These are phyloP conservation scores for Colletotrichum theobromicola DNA, from an alignment of 2,329 filamentous ascomycete species.

Conservation along the genomic window DNA sequence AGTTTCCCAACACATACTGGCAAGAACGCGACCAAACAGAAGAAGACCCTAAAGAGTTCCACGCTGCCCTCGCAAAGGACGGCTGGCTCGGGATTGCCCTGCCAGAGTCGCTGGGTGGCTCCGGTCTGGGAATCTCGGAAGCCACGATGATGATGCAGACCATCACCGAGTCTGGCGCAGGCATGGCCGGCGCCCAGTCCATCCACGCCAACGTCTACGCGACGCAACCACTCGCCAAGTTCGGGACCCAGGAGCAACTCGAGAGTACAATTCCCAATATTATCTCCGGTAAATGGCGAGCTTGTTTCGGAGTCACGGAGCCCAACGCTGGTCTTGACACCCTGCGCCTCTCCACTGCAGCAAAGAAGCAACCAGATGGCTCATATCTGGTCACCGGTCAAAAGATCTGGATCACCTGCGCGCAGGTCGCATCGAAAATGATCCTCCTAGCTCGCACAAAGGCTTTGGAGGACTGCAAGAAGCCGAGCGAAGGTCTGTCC, in stretches of 20 bases:
- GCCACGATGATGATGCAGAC: conserved; percentile 90
- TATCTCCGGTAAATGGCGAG: conserved; percentile 72
- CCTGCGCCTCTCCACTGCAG: conserved; percentile 70
- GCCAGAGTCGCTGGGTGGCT: conserved; percentile 75
- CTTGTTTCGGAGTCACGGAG: conserved; percentile 87
- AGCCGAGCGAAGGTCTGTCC: conserved; percentile 76
- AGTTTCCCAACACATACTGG: conserved; percentile 80
- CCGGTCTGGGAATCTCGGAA: conserved; percentile 79
- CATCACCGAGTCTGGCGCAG: conserved; percentile 78
- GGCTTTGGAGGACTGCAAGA: conserved; percentile 68
- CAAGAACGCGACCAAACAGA: conserved; percentile 73
- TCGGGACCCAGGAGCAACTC: conserved; percentile 70
- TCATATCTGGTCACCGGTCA: conserved; percentile 75
- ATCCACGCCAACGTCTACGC: conserved; percentile 75
- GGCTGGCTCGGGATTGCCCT: conserved; percentile 85
- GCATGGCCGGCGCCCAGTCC: conserved; percentile 73
- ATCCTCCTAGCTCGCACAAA: conserved; percentile 81
- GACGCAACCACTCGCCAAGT: conserved; percentile 76
- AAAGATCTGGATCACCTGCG: conserved; percentile 90
- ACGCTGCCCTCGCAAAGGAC: conserved; percentile 74
- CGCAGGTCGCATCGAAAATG: conserved; percentile 84
- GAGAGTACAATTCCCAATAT: conserved; percentile 71
- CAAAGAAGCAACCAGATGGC: conserved; percentile 57
- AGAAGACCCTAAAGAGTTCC: conserved; percentile 76
- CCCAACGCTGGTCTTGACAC: conserved; percentile 83